Base-by-base conservation (phyloP, 1,139 yeast genomes). In the Hyphopichia khmerensis region DNA sequence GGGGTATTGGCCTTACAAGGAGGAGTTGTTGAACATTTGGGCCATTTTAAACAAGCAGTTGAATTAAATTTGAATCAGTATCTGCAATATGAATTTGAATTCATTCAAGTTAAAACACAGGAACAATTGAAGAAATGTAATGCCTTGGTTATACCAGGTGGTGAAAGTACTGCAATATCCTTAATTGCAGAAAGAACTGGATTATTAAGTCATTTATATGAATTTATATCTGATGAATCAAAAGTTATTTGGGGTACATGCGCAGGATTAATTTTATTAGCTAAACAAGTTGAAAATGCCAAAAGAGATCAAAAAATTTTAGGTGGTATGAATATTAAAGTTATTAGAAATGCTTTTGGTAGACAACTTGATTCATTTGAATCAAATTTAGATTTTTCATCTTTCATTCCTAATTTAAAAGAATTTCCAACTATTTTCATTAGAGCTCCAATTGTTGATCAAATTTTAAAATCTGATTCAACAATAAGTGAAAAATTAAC, bases 1-100 rank as follows among this genome's bases (percentile, higher is more conserved):
- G 95, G 95, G 1, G 91, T 87, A 0, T 64, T 87, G 43, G 89
- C 95, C 0, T 73, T 87, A 23, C 95, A 87, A 57, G 95, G 96
- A 2, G 93, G 95, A 0, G 87, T 85, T 55, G 59, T 67, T 17
- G 95, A 87, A 57, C 95, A 87, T 58, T 63, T 83, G n/a, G 62
- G 69, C 3, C 80, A 78, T 52, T 67, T 84, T 41, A 57, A 68
- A 29, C 52, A 57, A 29, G 77, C 82, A 2, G 60, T 69, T 7
- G 47, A 51, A 13, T 45, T 49, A 17, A 50, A 50, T 37, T 49
- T 41, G 45, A n/a, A 35, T 3, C 23, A 56, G 17, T 60, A 64
- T 43, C 31, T 42, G 13, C 42, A 44, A 13, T 49, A 49, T 41
- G 34, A 46, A 7, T 58, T 72, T 38, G 41, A 50, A 10, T 65